These are phyloP conservation scores for Pseudonitzschia multiseries DNA, from an alignment of 108 stramenopile species.

Conservation along the genomic window DNA sequence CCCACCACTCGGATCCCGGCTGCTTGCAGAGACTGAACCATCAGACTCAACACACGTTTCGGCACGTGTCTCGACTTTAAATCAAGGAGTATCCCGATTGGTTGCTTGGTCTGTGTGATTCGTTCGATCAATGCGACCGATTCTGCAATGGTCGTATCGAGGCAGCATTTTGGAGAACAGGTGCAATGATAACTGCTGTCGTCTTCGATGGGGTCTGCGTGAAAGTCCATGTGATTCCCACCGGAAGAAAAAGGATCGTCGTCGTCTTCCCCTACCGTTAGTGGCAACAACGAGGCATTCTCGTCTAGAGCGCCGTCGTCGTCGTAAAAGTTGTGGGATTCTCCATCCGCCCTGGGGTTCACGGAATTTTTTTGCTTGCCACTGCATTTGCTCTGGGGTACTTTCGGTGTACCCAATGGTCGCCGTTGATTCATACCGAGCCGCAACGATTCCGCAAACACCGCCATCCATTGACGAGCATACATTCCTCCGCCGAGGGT, in stretches of 20 bases:
- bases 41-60: constrained; percentile 65
- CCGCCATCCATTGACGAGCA: constrained; percentile 78
- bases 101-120: constrained; percentile 54
- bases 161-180: constrained; percentile 33
- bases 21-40: constrained; percentile 61
- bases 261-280: background rate
- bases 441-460: constrained; percentile 73
- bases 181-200: background rate
- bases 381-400: background rate
- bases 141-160: constrained; percentile 57
- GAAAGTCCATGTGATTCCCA: background rate
- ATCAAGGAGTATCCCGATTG: constrained; percentile 75
- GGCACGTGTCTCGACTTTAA: constrained; percentile 86
- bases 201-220: background rate
- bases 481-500: constrained; percentile 86
- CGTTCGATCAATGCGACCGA: constrained; percentile 52
- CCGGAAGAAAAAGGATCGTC: background rate
- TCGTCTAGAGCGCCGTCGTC: constrained; percentile 1
- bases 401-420: background rate
- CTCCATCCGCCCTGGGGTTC: background rate
- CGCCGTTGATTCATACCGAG: constrained; percentile 41
- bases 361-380: background rate
- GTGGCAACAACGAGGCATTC: background rate
- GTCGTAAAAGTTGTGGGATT: background rate
- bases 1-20: constrained; percentile 76